A percentile compares a stretch with the other conserved stretches of the same genome.
These are phyloP conservation scores for Aphanoascus verrucosus DNA, from an alignment of 2,329 filamentous ascomycete species.

Conservation along the genomic window DNA sequence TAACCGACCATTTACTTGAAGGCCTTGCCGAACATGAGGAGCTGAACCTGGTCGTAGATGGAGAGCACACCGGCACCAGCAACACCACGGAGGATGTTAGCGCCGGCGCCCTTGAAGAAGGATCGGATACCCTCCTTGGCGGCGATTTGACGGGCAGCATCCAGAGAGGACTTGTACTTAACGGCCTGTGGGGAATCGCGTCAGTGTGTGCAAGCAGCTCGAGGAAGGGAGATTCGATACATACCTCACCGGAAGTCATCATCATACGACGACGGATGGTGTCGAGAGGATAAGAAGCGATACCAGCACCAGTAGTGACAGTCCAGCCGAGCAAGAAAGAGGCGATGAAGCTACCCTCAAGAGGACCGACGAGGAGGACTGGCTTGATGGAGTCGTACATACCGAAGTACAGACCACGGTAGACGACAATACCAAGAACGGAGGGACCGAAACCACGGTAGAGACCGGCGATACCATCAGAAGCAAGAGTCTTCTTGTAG, in stretches of 20 bases:
- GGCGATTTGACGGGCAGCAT: constrained; percentile 92
- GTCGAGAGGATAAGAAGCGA: constrained; percentile 99
- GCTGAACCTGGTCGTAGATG: constrained; percentile 99
- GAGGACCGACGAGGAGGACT: constrained; percentile 78
- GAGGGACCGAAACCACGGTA: constrained; percentile 99
- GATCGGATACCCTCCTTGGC: constrained; percentile 95
- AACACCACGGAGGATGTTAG: constrained; percentile 99
- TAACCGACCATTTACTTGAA: constrained; percentile 53
- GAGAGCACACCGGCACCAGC: constrained; percentile 99
- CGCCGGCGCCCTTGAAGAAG: constrained; percentile 99
- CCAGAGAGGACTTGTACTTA: constrained; percentile 97
- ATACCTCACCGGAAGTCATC: constrained; percentile 80
- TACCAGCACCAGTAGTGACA: constrained; percentile 99
- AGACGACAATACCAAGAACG: constrained; percentile 97
- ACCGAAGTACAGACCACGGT: constrained; percentile 99
- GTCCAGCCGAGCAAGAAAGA: constrained; percentile 97
- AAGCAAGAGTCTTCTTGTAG: constrained; percentile 99
- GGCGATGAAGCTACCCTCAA: constrained; percentile 98
- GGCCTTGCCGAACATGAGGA: constrained; percentile 99
- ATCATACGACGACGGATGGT: constrained; percentile 99
- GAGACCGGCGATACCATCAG: constrained; percentile 97
- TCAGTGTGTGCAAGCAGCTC: not conserved
- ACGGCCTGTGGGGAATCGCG: constrained; percentile 59
- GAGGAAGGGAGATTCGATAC: constrained; percentile 22
- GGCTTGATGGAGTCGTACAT: constrained; percentile 99